Evolutionary conservation across 2,329 filamentous ascomycete genomes (phyloP).

Genomic region (Penicillium thymicola): DNA sequence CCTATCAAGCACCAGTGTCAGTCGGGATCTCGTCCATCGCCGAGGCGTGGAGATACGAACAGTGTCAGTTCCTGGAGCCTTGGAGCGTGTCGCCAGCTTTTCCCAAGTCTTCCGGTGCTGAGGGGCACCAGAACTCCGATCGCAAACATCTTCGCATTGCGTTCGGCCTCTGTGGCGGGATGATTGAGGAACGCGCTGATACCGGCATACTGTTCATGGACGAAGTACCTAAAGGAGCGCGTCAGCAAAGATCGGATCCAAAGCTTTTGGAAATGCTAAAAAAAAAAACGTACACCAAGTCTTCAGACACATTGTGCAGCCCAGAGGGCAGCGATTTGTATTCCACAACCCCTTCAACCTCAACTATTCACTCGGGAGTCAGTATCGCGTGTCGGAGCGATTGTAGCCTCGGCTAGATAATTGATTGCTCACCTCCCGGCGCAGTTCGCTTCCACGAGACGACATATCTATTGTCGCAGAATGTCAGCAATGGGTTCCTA

Average conservation of each 20-base stretch:
- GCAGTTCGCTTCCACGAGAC: constrained; percentile 80
- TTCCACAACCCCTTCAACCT: constrained; percentile 82
- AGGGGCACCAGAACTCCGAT: constrained; percentile 85
- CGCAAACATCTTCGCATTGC: constrained; percentile 89
- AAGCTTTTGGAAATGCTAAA: not conserved
- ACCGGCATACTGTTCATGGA: constrained; percentile 79
- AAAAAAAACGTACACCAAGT: constrained; percentile 58
- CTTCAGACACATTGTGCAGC: constrained; percentile 79
- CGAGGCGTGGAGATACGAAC: constrained; percentile 43
- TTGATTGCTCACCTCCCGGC: constrained; percentile 55
- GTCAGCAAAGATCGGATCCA: constrained; percentile 7
- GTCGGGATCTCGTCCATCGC: not conserved
- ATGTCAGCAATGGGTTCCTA: constrained; percentile 14
- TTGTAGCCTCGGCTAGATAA: not conserved
- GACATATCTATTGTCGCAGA: constrained; percentile 59
- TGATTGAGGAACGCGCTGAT: constrained; percentile 88
- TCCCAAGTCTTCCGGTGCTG: constrained; percentile 78
- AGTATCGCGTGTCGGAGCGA: constrained; percentile 13
- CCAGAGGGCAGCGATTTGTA: constrained; percentile 96
- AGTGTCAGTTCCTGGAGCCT: constrained; percentile 70
- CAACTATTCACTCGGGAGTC: constrained; percentile 38
- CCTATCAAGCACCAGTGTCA: constrained; percentile 28
- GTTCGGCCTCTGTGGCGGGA: constrained; percentile 71
- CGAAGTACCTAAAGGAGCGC: constrained; percentile 68
- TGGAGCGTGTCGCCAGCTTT: constrained; percentile 84